Conservation (phyloP, 139 green algal species). For the Astrephomene gubernaculifera region DNA sequence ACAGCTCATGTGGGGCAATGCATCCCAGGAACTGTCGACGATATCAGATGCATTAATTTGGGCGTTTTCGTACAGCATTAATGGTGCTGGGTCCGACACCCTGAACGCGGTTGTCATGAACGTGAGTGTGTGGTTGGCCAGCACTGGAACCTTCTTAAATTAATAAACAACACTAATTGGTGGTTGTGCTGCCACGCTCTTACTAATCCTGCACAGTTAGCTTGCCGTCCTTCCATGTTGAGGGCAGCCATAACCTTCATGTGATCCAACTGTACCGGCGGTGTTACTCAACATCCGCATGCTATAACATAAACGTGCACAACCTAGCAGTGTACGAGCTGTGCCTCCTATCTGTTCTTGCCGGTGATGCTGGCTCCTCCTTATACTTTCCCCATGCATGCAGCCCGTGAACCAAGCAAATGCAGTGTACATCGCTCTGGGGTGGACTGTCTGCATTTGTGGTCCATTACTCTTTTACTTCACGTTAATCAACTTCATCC, state of each 20-base stretch:
- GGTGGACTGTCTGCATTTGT: constrained; percentile 13
- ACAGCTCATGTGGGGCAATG: constrained; percentile 32
- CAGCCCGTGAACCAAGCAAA: constrained; percentile 16
- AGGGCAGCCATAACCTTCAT: too few relatives aligned
- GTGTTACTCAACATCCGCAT: too few relatives aligned
- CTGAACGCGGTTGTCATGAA: neutral
- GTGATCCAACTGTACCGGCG: too few relatives aligned
- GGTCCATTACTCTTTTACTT: constrained; percentile 32
- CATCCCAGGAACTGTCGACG: neutral
- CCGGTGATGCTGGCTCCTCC: neutral
- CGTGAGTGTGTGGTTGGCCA: neutral
- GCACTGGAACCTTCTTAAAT: too few relatives aligned
- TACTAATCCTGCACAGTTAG: neutral
- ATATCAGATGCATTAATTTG: neutral
- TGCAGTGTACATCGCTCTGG: constrained; percentile 20
- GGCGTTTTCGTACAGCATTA: constrained; percentile 33
- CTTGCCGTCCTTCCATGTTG: too few relatives aligned
- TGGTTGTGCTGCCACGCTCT: neutral
- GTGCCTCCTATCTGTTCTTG: too few relatives aligned
- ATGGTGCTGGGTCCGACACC: neutral
- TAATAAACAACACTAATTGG: too few relatives aligned
- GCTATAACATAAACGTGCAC: neutral
- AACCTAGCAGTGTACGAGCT: neutral
- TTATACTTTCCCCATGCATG: neutral
- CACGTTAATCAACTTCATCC: constrained; percentile 35